Percentiles rank a stretch among this genome's conserved stretches.
Conservation (phyloP, 2,329 filamentous ascomycete genomes). For the Epichloe festucae region DNA sequence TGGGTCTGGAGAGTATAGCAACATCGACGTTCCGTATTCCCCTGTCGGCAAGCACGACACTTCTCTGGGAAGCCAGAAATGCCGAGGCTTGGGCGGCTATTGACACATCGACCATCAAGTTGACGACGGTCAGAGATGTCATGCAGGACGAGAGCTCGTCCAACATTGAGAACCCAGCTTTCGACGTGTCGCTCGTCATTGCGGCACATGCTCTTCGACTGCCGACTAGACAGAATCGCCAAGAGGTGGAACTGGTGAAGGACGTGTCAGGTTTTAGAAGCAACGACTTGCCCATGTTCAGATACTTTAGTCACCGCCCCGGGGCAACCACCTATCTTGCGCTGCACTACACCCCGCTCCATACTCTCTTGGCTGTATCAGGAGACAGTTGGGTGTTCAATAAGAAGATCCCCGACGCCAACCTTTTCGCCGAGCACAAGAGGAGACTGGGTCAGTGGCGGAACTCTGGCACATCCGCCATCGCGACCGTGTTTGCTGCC, state of each 20-base stretch:
- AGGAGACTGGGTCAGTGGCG: constrained; percentile 33
- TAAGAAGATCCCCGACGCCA: constrained; percentile 33
- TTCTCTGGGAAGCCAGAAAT: constrained; percentile 36
- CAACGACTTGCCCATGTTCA: constrained; percentile 18
- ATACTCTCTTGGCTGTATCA: constrained; percentile 42
- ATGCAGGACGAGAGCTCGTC: constrained; percentile 22
- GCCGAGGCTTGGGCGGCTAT: constrained; percentile 32
- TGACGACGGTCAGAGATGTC: constrained; percentile 15
- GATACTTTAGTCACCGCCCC: constrained; percentile 31
- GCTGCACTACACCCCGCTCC: constrained; percentile 44
- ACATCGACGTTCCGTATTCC: constrained; percentile 28
- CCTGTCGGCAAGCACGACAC: constrained; percentile 29
- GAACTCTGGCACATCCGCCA: constrained; percentile 29
- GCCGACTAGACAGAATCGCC: constrained; percentile 18
- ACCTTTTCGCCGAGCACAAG: constrained; percentile 34
- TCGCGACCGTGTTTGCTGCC: constrained; percentile 37
- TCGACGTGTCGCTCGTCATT: constrained; percentile 29
- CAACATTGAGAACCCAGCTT: constrained; percentile 21
- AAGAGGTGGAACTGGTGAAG: constrained; percentile 15
- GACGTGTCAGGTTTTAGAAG: constrained; percentile 13
- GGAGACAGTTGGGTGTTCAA: constrained; percentile 47
- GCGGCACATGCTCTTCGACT: constrained; percentile 25
- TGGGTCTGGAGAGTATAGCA: constrained; percentile 24
- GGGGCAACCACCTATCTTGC: constrained; percentile 42
- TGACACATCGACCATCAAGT: constrained; percentile 14